These are phyloP conservation scores for Astrothelium macrocarpum DNA, from an alignment of 495 filamentous ascomycete species.

Conservation along the genomic window DNA sequence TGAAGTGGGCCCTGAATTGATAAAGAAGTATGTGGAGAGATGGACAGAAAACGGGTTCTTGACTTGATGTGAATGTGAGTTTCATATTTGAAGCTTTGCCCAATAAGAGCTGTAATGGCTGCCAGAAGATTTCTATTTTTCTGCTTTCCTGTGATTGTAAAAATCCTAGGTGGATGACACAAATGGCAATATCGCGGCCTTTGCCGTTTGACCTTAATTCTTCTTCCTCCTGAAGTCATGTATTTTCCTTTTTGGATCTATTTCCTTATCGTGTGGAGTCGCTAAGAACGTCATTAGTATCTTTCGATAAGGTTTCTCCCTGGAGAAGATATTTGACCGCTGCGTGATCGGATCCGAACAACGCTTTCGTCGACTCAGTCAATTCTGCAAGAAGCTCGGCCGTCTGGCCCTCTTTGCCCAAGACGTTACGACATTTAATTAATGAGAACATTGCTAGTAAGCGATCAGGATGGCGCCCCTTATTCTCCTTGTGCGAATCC, in stretches of 20 bases:
- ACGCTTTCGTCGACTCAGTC: conserved; percentile 10
- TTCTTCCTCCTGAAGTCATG: too few relatives aligned
- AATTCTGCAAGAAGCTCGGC: conserved; percentile 11
- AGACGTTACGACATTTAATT: conserved; percentile 17
- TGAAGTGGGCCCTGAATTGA: not conserved
- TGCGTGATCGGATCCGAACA: conserved; percentile 13
- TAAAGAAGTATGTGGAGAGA: not conserved
- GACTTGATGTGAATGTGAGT: not conserved
- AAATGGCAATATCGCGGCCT: not conserved
- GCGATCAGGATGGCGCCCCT: conserved; percentile 21
- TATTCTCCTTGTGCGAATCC: conserved; percentile 14
- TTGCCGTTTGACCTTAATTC: too few relatives aligned
- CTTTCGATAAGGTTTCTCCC: conserved; percentile 3
- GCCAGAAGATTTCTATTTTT: not conserved
- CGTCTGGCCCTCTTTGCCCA: conserved; percentile 16
- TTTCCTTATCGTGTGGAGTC: too few relatives aligned
- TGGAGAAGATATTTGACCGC: conserved; percentile 15
- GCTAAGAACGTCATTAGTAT: not conserved
- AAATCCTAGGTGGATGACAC: not conserved
- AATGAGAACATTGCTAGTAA: conserved; percentile 18
- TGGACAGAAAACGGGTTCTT: not conserved
- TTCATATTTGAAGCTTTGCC: not conserved
- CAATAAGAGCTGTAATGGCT: not conserved
- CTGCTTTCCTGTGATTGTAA: not conserved
- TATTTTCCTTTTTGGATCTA: too few relatives aligned